phyloP scores from a whole-genome alignment of 1,284 basidiomycete genomes.

The Austroboletus rostrupii region DNA sequence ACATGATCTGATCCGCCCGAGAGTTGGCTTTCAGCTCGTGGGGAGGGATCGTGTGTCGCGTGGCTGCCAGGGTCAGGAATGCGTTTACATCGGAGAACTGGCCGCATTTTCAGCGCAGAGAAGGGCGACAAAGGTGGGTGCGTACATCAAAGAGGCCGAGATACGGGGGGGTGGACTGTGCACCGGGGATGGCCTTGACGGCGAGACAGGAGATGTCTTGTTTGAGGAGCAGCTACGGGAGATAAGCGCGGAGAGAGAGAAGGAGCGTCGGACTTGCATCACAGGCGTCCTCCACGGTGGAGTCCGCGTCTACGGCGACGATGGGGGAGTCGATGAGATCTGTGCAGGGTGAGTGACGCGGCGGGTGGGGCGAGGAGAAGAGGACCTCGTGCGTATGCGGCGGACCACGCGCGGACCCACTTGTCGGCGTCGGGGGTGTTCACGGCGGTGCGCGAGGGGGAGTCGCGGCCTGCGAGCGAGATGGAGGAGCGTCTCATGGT shows the following conservation, averaged over 20 bases:
- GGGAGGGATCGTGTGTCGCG: conserved; percentile 58
- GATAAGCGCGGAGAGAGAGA: conserved; percentile 8
- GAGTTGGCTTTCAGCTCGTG: conserved; percentile 57
- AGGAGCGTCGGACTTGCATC: conserved; percentile 45
- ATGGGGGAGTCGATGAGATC: conserved; percentile 66
- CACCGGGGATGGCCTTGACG: conserved; percentile 41
- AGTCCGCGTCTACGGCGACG: conserved; percentile 59
- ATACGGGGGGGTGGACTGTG: conserved; percentile 35
- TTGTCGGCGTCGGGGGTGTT: conserved; percentile 43
- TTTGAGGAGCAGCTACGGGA: conserved; percentile 52
- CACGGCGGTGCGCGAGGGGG: conserved; percentile 12
- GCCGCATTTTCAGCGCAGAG: conserved; percentile 11
- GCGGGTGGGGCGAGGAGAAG: neutral
- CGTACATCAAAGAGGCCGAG: conserved; percentile 73
- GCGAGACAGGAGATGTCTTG: conserved; percentile 62
- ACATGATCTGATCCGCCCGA: conserved; percentile 61
- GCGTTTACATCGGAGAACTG: conserved; percentile 81
- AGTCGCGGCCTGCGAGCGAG: conserved; percentile 12
- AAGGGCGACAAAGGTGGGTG: conserved; percentile 2
- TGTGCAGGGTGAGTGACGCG: conserved; percentile 23
- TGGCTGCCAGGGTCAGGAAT: conserved; percentile 75
- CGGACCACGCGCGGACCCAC: conserved; percentile 58
- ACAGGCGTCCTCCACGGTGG: conserved; percentile 74
- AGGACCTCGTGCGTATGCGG: conserved; percentile 51
- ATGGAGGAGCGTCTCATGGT: conserved; percentile 12